Evolutionary conservation across 225 moss, liverwort and hornwort species (phyloP).

Genomic region (Rhytidiadelphus loreus): DNA sequence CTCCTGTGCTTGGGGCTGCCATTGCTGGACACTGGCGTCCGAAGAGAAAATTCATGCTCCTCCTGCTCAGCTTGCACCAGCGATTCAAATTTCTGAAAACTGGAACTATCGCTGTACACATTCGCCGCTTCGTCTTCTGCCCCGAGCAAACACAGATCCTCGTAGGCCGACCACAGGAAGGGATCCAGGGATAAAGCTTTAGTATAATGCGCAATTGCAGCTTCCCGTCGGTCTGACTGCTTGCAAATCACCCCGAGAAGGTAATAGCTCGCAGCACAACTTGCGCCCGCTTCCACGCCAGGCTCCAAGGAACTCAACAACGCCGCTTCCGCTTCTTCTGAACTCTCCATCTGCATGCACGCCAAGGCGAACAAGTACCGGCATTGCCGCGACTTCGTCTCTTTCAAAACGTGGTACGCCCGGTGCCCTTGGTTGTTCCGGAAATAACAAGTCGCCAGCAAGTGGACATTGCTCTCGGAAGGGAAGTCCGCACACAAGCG

Average conservation of each 20-base stretch:
- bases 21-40: slow-evolving; percentile 54
- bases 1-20: slow-evolving; percentile 79
- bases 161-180: slow-evolving; percentile 92
- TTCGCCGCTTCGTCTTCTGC: slow-evolving; percentile 86
- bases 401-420: slow-evolving; percentile 89
- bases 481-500: slow-evolving; percentile 86
- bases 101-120: slow-evolving; percentile 57
- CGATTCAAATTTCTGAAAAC: slow-evolving; percentile 57
- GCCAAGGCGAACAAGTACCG: slow-evolving; percentile 85
- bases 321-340: slow-evolving; percentile 83
- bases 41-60: slow-evolving; percentile 57
- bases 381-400: slow-evolving; percentile 83
- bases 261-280: slow-evolving; percentile 71
- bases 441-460: slow-evolving; percentile 93
- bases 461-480: slow-evolving; percentile 73
- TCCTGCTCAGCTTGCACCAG: slow-evolving; percentile 61
- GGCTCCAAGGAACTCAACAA: slow-evolving; percentile 47
- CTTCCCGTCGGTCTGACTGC: slow-evolving; percentile 73
- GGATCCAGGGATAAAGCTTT: slow-evolving; percentile 85
- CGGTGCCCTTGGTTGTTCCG: slow-evolving; percentile 82
- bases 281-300: slow-evolving; percentile 44
- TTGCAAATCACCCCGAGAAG: slow-evolving; percentile 90
- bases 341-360: slow-evolving; percentile 87
- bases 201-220: slow-evolving; percentile 77
- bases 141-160: slow-evolving; percentile 82